Evolutionary conservation across 257 asterid genomes (phyloP), one percentile per base, ranked within the genome.

Genomic region (Ophiorrhiza pumila): DNA sequence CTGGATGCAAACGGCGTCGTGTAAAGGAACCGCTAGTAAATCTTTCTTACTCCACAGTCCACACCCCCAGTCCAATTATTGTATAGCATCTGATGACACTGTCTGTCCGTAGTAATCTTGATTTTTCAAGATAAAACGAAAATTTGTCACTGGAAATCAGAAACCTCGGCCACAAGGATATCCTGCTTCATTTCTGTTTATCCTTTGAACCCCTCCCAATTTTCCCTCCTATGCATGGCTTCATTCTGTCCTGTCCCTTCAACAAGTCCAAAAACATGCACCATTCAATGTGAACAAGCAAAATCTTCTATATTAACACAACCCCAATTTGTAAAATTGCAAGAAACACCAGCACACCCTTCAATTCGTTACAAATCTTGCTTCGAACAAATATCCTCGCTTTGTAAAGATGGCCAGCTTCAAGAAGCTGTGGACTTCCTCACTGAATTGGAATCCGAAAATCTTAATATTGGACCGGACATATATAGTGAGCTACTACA

Each of bases 401-500:
- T 76, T n/a, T 69, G 84, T 65, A 80, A 77, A 69, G 37, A 76
- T 46, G 74, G 77, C 31, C 72, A 62, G 23, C 81, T 80, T 73
- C 67, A 59, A 64, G 73, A 80, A 69, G 74, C 81, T 63, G 74
- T 69, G 67, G 50, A 77, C 56, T 69, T 63, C 11, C 55, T 76
- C 52, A 69, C 66, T 25, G 31, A 69, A 55, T 68, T 80, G 79
- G 81, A 77, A 56, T 57, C 8, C 73, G 31, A 41, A 42, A 41
- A 76, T 42, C 60, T 72, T 12, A 20, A 25, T 14, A 23, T 73
- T 77, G 79, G 74, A 58, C 74, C 80, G 27, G 80, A 80, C 35
- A 50, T 76, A 53, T 75, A 75, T 31, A 71, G 79, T 7, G 81
- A 80, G 69, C 66, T 80, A 20, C 81, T 80, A 29, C 84, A 80